Evolutionary conservation across 1,284 basidiomycete genomes (phyloP).

Genomic region (Apiotrichum sp.): DNA sequence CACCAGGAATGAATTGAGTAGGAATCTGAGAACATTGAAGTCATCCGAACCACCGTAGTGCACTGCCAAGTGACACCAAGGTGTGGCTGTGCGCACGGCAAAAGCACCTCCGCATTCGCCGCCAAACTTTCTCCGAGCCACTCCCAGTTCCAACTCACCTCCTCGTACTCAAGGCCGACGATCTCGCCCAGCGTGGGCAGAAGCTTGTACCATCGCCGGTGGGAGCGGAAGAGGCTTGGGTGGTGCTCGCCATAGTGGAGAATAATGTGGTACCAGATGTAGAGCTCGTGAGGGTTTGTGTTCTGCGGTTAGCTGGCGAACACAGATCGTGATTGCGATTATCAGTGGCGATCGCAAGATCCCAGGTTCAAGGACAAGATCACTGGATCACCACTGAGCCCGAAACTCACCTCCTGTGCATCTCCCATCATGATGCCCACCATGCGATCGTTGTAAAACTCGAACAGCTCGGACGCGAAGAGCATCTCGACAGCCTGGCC

Average conservation of each 20-base stretch:
- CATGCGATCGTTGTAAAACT: slow-evolving; percentile 83
- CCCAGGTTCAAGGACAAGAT: too few relatives aligned
- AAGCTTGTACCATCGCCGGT: slow-evolving; percentile 72
- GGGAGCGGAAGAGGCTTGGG: slow-evolving; percentile 63
- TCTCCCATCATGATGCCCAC: slow-evolving; percentile 65
- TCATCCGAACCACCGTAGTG: too few relatives aligned
- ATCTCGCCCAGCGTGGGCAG: slow-evolving; percentile 65
- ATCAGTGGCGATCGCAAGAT: too few relatives aligned
- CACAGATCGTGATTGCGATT: too few relatives aligned
- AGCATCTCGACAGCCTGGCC: slow-evolving; percentile 69
- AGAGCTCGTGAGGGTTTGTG: slow-evolving; percentile 79
- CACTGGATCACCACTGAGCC: too few relatives aligned
- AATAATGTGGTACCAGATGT: slow-evolving; percentile 73
- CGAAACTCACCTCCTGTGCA: slow-evolving; percentile 56
- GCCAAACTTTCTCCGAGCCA: background rate
- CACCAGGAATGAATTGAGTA: too few relatives aligned
- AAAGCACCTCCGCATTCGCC: background rate
- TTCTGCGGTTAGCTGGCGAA: too few relatives aligned
- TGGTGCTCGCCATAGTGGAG: slow-evolving; percentile 67
- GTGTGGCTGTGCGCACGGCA: too few relatives aligned
- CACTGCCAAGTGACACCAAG: too few relatives aligned
- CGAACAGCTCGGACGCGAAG: slow-evolving; percentile 73
- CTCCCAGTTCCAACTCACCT: slow-evolving; percentile 26
- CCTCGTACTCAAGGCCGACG: slow-evolving; percentile 41
- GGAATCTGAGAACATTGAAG: too few relatives aligned